These are phyloP conservation scores for Fusarium sp. DNA, from an alignment of 2,329 filamentous ascomycete genomes.

Conservation along the genomic window DNA sequence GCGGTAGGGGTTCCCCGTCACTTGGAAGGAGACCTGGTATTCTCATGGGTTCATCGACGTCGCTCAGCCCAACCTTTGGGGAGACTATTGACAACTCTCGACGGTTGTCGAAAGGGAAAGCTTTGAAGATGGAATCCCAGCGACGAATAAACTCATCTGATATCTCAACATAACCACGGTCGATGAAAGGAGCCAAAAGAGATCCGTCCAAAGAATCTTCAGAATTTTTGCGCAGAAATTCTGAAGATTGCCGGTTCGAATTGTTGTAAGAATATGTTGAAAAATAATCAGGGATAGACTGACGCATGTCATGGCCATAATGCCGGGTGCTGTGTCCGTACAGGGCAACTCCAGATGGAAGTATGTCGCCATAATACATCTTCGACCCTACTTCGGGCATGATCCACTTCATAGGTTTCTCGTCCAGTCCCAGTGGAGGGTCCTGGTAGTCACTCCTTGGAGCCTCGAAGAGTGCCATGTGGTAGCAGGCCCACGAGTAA, in stretches of 20 bases:
- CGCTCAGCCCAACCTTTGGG: not conserved
- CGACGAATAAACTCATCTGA: not conserved
- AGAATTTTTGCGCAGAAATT: not conserved
- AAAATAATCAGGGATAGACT: not conserved
- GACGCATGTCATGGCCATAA: not conserved
- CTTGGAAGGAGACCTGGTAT: not conserved
- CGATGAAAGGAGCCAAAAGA: not conserved
- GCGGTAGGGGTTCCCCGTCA: not conserved
- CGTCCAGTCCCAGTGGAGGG: not conserved
- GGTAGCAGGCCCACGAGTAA: not conserved
- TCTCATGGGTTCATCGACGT: not conserved
- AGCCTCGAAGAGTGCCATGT: not conserved
- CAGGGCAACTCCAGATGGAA: not conserved
- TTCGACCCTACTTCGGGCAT: not conserved
- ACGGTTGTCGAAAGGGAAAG: not conserved
- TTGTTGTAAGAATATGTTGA: not conserved
- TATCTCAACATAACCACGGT: not conserved
- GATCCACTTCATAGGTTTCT: not conserved
- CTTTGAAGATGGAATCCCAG: not conserved
- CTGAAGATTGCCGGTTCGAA: not conserved
- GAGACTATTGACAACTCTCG: not conserved
- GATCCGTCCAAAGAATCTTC: not conserved
- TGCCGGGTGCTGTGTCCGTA: not conserved
- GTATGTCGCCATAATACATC: not conserved
- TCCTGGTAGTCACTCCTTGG: not conserved